phyloP scores from a whole-genome alignment of 139 green algal genomes.

The Chlamydomonas sp. region DNA sequence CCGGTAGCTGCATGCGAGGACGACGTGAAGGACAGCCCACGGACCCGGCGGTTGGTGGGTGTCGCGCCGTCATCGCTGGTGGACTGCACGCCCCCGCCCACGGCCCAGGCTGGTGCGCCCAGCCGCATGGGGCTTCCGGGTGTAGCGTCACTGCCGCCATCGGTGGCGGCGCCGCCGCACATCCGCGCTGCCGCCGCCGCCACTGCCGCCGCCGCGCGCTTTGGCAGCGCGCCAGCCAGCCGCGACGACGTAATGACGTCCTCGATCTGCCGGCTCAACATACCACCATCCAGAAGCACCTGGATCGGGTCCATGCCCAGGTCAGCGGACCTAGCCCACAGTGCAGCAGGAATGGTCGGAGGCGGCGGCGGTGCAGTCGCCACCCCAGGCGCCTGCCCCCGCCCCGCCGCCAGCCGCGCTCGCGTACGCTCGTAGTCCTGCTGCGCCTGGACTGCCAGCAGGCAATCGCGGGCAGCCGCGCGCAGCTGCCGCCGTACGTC shows the following conservation, averaged over 20 bases:
- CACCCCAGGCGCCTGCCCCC: background rate
- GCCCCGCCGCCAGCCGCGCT: constrained; percentile 7
- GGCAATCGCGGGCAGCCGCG: constrained; percentile 8
- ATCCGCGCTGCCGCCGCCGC: background rate
- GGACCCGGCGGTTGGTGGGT: too few relatives aligned
- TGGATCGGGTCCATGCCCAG: constrained; percentile 27
- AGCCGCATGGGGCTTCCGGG: background rate
- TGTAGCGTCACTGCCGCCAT: background rate
- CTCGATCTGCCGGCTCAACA: constrained; percentile 22
- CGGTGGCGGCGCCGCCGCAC: background rate
- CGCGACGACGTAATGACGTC: constrained; percentile 1
- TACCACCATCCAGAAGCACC: constrained; percentile 11
- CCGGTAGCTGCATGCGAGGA: too few relatives aligned
- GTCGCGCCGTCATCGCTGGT: background rate
- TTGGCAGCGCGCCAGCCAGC: constrained; percentile 18
- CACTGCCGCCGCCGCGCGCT: background rate
- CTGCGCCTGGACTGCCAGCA: constrained; percentile 35
- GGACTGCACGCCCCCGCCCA: background rate
- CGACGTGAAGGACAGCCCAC: too few relatives aligned
- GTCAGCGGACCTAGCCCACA: constrained; percentile 8
- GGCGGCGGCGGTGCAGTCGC: constrained; percentile 9
- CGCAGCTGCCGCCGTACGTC: constrained; percentile 9
- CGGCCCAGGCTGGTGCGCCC: too few relatives aligned
- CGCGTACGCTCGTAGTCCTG: constrained; percentile 31
- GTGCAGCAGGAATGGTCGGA: background rate